Conservation (phyloP, 352 stramenopile genomes). For the Globisporangium okanoganense region DNA sequence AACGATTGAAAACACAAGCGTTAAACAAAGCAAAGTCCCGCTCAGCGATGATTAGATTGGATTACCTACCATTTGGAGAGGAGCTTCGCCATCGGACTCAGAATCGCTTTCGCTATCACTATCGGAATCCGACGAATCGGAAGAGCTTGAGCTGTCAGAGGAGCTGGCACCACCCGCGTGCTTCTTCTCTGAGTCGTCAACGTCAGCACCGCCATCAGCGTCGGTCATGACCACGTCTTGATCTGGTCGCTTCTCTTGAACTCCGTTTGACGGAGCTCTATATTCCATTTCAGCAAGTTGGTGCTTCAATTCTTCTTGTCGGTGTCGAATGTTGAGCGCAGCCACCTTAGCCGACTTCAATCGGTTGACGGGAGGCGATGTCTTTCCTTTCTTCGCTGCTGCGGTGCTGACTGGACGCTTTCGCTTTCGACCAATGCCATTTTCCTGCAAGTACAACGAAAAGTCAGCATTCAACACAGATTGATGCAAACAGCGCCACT, state of each 20-base stretch:
- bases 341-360: conserved; percentile 82
- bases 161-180: conserved; percentile 26
- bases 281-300: conserved; percentile 71
- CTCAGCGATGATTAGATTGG: conserved; percentile 30
- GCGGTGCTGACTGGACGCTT: conserved; percentile 53
- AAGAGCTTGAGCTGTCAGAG: conserved; percentile 74
- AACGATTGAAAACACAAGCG: conserved; percentile 15
- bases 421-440: conserved; percentile 83
- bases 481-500: neutral
- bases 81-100: conserved; percentile 61
- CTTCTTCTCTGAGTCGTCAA: conserved; percentile 28
- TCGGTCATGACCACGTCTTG: conserved; percentile 54
- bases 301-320: conserved; percentile 75
- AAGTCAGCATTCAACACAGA: conserved; percentile 13
- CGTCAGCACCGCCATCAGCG: conserved; percentile 24
- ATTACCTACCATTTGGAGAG: conserved; percentile 84
- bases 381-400: conserved; percentile 34
- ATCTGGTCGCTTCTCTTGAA: conserved; percentile 26
- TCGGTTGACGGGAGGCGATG: conserved; percentile 53
- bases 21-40: conserved; percentile 22
- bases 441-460: conserved; percentile 51
- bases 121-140: conserved; percentile 79
- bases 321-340: conserved; percentile 67
- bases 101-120: conserved; percentile 85
- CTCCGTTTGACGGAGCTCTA: conserved; percentile 19